Conservation (phyloP, 2,329 filamentous ascomycete genomes). For the Penicillium aurantiogriseum region DNA sequence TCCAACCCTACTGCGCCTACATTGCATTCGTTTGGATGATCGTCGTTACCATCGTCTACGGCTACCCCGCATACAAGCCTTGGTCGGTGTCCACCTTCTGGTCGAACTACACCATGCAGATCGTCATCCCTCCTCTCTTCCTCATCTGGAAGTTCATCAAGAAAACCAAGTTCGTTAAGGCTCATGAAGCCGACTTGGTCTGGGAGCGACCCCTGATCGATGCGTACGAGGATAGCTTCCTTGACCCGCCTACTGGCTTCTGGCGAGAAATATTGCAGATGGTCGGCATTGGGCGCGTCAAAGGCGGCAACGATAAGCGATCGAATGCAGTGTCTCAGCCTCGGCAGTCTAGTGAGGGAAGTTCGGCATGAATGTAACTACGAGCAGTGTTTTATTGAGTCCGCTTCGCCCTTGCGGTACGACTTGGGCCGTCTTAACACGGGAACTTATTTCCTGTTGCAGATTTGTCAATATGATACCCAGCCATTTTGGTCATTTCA, state of each 20-base stretch:
- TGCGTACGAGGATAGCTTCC: conserved; percentile 55
- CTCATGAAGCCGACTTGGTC: conserved; percentile 58
- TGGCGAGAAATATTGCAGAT: conserved; percentile 55
- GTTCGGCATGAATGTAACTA: background rate
- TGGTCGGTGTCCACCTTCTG: conserved; percentile 48
- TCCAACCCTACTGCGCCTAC: conserved; percentile 58
- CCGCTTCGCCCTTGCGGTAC: background rate
- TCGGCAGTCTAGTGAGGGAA: background rate
- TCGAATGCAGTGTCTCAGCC: background rate
- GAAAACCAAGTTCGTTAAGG: conserved; percentile 54
- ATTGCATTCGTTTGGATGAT: conserved; percentile 25
- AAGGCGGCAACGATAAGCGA: conserved; percentile 19
- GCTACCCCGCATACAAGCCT: conserved; percentile 53
- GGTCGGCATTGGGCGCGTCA: conserved; percentile 32
- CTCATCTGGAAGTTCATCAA: conserved; percentile 64
- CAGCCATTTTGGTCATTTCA: background rate
- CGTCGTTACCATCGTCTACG: conserved; percentile 46
- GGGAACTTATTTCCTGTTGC: background rate
- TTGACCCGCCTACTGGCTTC: conserved; percentile 52
- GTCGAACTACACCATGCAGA: conserved; percentile 58
- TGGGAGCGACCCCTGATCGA: conserved; percentile 62
- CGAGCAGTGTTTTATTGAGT: background rate
- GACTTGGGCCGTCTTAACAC: background rate
- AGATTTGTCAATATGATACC: background rate
- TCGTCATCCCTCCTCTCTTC: conserved; percentile 56